Base-by-base conservation (phyloP, 306 rosid species). In the Cercis canadensis region DNA sequence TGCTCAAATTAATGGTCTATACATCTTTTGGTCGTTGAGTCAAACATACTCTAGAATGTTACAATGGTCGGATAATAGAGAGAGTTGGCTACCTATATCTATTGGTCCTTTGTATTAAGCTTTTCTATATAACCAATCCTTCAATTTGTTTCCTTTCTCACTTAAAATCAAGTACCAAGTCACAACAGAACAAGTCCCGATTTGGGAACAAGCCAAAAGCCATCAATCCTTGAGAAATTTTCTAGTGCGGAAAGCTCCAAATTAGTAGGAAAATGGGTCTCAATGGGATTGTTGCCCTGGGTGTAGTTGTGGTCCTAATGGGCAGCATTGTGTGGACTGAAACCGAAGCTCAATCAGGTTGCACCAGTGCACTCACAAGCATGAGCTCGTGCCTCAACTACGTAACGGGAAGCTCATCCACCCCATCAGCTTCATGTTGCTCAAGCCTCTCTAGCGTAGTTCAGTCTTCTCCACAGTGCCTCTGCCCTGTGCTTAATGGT, bases 391-490 rank as follows among this genome's bases (percentile, higher is more conserved):
- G 96, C 80, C 80, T 87, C 37, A 86, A 61, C 80, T 90, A 81
- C 70, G 36, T 87, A 18, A 85, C 82, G 11, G 96, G 96, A 40
- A 87, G 73, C 54, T 78, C 91, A 8, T 74, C 89, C 18, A 74
- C 71, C 11, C 96, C 96, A 5, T 85, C 96, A 5, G 11, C 88
- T 77, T 51, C 85, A 56, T 90, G 96, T 70, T 90, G 96, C 84
- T 81, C 91, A 13, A 84, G 78, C 71, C 96, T 90, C 73, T 69
- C 84, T 12, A 80, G 43, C 6, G 89, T 87, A 2, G 89, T 86
- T 19, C 87, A 85, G 31, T 75, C 93, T 52, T 87, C 93, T 5
- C 93, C 96, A 15, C 84, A 74, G 75, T 87, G 96, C 69, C 93
- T 90, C 3, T 90, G 96, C 77, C 75, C 91, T 0, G 50, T 78